Conservation (phyloP, 1,139 yeast genomes). For the Hanseniaspora sp. region DNA sequence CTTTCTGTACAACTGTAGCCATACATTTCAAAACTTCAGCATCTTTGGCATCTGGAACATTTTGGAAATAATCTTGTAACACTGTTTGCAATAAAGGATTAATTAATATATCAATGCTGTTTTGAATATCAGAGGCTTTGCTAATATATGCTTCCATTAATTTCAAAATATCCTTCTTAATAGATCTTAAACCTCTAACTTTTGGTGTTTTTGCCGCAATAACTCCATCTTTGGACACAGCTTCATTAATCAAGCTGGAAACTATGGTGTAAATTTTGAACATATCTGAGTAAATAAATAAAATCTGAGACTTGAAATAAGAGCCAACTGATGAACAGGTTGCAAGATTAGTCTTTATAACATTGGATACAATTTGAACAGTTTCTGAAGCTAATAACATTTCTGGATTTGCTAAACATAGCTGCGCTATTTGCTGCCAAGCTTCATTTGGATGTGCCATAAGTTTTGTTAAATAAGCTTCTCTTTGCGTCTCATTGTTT, state of each 20-base stretch:
- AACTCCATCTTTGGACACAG: constrained; percentile 67
- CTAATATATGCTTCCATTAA: constrained; percentile 81
- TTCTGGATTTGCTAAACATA: constrained; percentile 82
- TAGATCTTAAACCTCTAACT: constrained; percentile 88
- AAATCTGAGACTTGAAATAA: constrained; percentile 79
- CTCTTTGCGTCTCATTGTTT: constrained; percentile 51
- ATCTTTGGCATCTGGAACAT: constrained; percentile 94
- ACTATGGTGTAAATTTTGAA: constrained; percentile 81
- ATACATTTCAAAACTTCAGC: constrained; percentile 94
- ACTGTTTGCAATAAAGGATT: constrained; percentile 79
- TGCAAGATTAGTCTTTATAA: constrained; percentile 86
- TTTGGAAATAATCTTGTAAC: constrained; percentile 75
- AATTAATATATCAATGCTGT: constrained; percentile 70
- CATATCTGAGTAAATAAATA: constrained; percentile 79
- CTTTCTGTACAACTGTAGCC: constrained; percentile 77
- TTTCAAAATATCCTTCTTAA: constrained; percentile 85
- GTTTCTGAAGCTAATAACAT: constrained; percentile 73
- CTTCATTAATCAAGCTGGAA: constrained; percentile 71
- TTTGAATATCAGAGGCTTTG: constrained; percentile 77
- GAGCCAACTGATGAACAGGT: constrained; percentile 91
- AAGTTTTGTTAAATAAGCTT: constrained; percentile 59
- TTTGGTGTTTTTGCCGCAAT: constrained; percentile 92
- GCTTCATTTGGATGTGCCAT: constrained; percentile 91
- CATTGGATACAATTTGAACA: constrained; percentile 84
- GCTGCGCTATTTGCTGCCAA: constrained; percentile 80